Percentiles rank a stretch among this genome's conserved stretches.
Evolutionary conservation across 495 filamentous ascomycete genomes (phyloP).

Genomic region (Filosporella fistucella): DNA sequence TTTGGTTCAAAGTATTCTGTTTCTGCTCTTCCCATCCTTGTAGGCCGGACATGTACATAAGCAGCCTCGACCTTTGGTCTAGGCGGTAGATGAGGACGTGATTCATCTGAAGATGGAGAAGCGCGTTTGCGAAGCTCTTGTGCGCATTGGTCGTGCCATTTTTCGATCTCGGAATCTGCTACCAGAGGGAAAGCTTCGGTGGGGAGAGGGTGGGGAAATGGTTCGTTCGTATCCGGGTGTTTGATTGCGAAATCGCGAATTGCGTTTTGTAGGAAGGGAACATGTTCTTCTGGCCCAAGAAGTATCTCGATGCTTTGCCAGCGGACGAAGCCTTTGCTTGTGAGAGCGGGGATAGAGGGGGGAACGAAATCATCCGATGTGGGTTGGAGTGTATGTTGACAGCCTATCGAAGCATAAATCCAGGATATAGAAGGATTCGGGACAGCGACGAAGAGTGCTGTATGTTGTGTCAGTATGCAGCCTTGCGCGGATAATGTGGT

Average conservation of each 20-base stretch:
- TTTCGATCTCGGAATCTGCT: slow-evolving; percentile 71
- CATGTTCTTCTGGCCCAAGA: slow-evolving; percentile 84
- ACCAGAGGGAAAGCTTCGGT: slow-evolving; percentile 66
- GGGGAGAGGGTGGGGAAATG: slow-evolving; percentile 76
- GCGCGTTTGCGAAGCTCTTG: slow-evolving; percentile 43
- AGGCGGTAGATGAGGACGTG: slow-evolving; percentile 15
- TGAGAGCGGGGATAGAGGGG: slow-evolving; percentile 78
- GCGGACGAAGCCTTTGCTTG: slow-evolving; percentile 76
- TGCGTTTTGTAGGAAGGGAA: slow-evolving; percentile 75
- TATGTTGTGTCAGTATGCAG: neutral
- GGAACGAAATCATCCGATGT: slow-evolving; percentile 64
- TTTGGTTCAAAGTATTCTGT: slow-evolving; percentile 14
- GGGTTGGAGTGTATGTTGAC: slow-evolving; percentile 73
- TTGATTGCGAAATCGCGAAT: slow-evolving; percentile 70
- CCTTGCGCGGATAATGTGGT: neutral
- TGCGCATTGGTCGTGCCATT: slow-evolving; percentile 76
- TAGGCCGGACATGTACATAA: slow-evolving; percentile 18
- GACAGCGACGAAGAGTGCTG: slow-evolving; percentile 72
- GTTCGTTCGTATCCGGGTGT: slow-evolving; percentile 63
- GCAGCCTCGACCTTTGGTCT: slow-evolving; percentile 17
- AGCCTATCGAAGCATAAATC: slow-evolving; percentile 89
- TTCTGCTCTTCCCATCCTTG: neutral
- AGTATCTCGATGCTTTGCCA: slow-evolving; percentile 94
- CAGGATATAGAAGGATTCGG: slow-evolving; percentile 71
- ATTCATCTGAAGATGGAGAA: slow-evolving; percentile 8